phyloP scores from a whole-genome alignment of 139 green algal species.

The Pleodorina starrii region DNA sequence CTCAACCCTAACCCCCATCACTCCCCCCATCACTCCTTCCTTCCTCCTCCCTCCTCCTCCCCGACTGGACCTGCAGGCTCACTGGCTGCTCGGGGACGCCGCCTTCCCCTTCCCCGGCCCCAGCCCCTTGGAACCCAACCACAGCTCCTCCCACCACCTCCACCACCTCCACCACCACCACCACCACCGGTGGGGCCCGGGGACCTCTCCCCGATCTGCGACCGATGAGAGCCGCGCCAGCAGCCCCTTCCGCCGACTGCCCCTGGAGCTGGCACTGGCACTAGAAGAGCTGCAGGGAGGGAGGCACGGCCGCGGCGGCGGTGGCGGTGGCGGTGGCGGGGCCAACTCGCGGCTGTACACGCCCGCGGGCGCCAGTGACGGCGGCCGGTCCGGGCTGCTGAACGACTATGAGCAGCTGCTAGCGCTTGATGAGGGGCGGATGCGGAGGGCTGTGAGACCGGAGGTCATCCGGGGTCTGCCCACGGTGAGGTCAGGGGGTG shows the following conservation, averaged over 20 bases:
- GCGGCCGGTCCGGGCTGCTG: neutral
- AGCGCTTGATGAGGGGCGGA: neutral
- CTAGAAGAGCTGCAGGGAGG: neutral
- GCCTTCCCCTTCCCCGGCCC: neutral
- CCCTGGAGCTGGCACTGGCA: neutral
- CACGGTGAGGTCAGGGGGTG: neutral
- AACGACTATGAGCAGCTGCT: conserved; percentile 17
- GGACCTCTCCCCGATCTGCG: no score
- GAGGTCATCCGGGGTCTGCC: conserved; percentile 19
- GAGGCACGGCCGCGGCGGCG: no score
- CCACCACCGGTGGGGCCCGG: no score
- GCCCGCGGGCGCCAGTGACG: neutral
- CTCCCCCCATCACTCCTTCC: no score
- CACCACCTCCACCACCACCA: neutral
- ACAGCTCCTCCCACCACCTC: neutral
- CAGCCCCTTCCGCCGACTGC: neutral
- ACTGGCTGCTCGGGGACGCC: neutral
- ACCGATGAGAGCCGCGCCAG: neutral
- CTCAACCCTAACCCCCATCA: no score
- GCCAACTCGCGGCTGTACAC: neutral
- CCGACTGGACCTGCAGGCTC: neutral
- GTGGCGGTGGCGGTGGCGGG: no score
- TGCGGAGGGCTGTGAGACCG: neutral
- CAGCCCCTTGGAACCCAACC: no score
- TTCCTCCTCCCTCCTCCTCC: no score